A percentile compares a stretch with the other conserved stretches of the same genome.
Evolutionary conservation across 78 protist genomes (phyloP).

Genomic region (Paratrimastix pyriformis): DNA sequence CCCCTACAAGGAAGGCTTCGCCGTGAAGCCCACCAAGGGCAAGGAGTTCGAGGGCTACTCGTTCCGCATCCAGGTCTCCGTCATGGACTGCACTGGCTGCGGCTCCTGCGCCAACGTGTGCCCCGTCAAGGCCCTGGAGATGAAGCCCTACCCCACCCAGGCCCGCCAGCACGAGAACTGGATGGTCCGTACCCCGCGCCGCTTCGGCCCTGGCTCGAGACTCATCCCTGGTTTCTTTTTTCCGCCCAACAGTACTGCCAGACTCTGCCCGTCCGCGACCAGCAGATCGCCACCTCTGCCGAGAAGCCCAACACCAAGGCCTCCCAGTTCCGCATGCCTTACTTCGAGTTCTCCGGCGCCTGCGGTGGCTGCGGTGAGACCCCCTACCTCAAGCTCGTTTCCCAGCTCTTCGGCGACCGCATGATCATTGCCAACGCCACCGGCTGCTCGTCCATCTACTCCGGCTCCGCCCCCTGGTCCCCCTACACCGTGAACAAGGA

Average conservation of each 20-base stretch:
- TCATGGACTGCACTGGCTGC: conserved; percentile 60
- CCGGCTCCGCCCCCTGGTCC: conserved; percentile 27
- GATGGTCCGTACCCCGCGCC: conserved; percentile 19
- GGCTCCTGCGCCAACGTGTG: conserved; percentile 46
- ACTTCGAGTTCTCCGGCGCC: conserved; percentile 62
- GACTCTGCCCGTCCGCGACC: conserved; percentile 27
- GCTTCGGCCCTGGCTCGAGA: background rate
- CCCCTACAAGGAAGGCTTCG: conserved; percentile 20
- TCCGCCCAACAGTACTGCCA: background rate
- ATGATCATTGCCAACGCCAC: conserved; percentile 65
- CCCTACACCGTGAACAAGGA: conserved; percentile 48
- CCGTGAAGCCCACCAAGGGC: conserved; percentile 15
- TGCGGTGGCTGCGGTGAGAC: conserved; percentile 68
- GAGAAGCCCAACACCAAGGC: conserved; percentile 43
- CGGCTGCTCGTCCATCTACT: conserved; percentile 70
- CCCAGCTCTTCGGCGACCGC: conserved; percentile 58
- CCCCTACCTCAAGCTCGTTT: conserved; percentile 52
- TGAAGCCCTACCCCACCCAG: conserved; percentile 11
- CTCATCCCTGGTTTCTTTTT: background rate
- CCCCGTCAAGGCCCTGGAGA: conserved; percentile 49
- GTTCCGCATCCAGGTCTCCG: conserved; percentile 44
- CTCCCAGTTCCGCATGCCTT: conserved; percentile 50
- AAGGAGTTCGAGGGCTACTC: conserved; percentile 18
- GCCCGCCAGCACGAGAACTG: conserved; percentile 34
- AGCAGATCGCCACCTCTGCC: conserved; percentile 18